These are phyloP conservation scores for Avena eriantha DNA, from an alignment of 176 grass and related monocot species.

Conservation along the genomic window DNA sequence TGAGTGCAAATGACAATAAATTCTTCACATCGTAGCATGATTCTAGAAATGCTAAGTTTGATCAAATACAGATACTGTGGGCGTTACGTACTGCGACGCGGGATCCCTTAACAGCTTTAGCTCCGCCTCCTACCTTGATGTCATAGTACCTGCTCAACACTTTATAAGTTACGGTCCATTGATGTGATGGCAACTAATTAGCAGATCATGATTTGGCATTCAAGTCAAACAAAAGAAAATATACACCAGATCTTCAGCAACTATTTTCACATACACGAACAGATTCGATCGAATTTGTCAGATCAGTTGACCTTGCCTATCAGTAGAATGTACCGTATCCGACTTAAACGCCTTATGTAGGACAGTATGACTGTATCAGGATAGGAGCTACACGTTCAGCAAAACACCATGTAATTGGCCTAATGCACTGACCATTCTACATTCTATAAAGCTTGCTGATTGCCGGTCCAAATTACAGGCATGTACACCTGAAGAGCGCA, in stretches of 20 bases:
- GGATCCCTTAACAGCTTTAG: conserved; percentile 86
- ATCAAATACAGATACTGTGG: not conserved
- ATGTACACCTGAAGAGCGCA: not conserved
- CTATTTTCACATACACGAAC: not conserved
- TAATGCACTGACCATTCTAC: not conserved
- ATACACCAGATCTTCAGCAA: not conserved
- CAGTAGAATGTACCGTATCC: not conserved
- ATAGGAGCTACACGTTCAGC: not conserved
- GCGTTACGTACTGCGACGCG: conserved; percentile 80
- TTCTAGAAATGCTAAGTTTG: not conserved
- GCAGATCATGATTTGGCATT: conserved; percentile 25
- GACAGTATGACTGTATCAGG: not conserved
- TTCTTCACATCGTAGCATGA: not conserved
- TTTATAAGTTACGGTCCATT: conserved; percentile 4
- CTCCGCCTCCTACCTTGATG: conserved; percentile 80
- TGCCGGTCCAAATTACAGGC: not conserved
- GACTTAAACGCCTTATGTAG: not conserved
- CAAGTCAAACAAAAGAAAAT: not conserved
- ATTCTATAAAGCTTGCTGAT: not conserved
- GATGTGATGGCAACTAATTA: conserved; percentile 9
- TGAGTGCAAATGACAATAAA: conserved; percentile 12
- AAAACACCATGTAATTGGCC: not conserved
- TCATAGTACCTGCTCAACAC: conserved; percentile 82
- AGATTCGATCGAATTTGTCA: not conserved
- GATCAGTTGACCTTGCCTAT: not conserved